Base-by-base conservation (phyloP, 2,329 filamentous ascomycete species). In the Penicillium frequentans region DNA sequence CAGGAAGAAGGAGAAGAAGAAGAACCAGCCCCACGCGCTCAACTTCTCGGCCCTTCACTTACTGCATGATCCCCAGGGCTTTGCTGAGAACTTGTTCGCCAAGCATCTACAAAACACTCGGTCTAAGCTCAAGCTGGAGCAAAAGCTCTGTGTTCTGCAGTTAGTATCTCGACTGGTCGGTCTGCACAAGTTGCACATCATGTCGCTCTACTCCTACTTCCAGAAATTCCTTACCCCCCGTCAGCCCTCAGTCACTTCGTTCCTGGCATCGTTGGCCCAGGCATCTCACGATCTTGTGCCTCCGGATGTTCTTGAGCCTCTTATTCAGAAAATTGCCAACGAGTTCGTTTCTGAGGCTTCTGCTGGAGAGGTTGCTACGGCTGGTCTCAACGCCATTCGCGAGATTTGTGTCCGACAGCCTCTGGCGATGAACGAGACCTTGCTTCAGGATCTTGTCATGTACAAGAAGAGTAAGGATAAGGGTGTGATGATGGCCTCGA, bases 401-500 rank as follows among this genome's bases (percentile, higher is more conserved):
- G 95, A 99, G 70, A 90, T 99, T 26, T 97, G 93, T 74, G 89
- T 88, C 3, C 85, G 95, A 62, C 95, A 99, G 70, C 93, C 95
- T 1, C 80, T 98, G n/a, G 93, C 93, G 6, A 98, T 99, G 90
- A 92, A 87, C 51, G 93, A 98, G 63, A 96, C 93, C 0, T 78
- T 99, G n/a, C 79, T 99, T 29, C 93, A 99, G 73, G 95, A 99
- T 80, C 78, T 99, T 52, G 92, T 98, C 10, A 90, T 95, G 80
- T 98, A 99, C 77, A 86, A 91, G 59, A 96, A 96, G 81, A 96
- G 91, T 71, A 99, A 99, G 73, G 95, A 99, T 71, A 99, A 98
- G 80, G 93, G 93, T 58, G 90, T 95, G n/a, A 93, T 96, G 85
- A 98, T 99, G 95, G 95, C 95, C 8, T 92, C 93, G 14, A 93